A percentile compares a stretch with the other conserved stretches of the same genome.
phyloP scores from a whole-genome alignment of 495 filamentous ascomycete genomes.

The Trichoderma gamsii region DNA sequence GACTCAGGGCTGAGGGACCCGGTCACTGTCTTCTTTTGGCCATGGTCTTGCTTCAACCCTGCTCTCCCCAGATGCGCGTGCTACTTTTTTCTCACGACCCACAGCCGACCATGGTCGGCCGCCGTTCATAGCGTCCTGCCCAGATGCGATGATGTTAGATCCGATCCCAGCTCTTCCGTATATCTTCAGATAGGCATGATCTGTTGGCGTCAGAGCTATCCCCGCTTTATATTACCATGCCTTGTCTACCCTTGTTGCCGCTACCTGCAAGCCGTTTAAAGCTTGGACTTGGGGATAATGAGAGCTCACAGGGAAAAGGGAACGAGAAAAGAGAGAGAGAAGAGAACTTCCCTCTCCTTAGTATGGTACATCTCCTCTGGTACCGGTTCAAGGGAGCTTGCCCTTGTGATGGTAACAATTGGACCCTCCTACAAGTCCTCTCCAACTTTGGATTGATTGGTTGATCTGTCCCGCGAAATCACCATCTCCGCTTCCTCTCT shows the following conservation, averaged over 20 bases:
- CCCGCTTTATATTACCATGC: neutral
- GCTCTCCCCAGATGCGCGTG: constrained; percentile 7
- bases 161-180: constrained; percentile 1
- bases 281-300: neutral
- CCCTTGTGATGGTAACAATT: neutral
- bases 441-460: neutral
- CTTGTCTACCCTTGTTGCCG: neutral
- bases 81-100: neutral
- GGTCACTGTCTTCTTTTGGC: neutral
- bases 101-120: constrained; percentile 7
- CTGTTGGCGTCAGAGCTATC: constrained; percentile 1
- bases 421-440: neutral
- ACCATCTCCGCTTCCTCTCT: neutral
- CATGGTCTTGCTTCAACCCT: neutral
- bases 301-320: neutral
- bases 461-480: neutral
- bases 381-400: neutral
- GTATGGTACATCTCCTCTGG: neutral
- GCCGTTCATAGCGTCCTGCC: constrained; percentile 1
- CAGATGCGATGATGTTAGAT: constrained; percentile 6
- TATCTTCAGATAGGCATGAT: constrained; percentile 2
- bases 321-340: neutral
- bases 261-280: neutral
- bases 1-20: neutral
- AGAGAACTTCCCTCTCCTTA: neutral